Evolutionary conservation across 441 rosid genomes (phyloP).

Genomic region (Pelargonium citronellum): DNA sequence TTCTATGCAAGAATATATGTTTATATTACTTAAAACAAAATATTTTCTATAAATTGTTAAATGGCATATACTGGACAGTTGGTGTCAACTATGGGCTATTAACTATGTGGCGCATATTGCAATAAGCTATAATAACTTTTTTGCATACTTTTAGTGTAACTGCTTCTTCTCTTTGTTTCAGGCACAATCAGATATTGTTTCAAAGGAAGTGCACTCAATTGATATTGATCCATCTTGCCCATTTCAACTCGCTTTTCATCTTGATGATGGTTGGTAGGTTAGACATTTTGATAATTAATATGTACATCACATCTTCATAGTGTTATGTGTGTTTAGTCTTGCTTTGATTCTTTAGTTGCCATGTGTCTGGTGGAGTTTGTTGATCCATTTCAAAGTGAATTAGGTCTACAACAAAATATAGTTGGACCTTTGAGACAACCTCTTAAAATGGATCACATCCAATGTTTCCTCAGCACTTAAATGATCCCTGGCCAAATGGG

Average conservation of each 20-base stretch:
- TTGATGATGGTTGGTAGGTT: constrained; percentile 88
- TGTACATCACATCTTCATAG: constrained; percentile 5
- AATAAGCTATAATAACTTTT: background rate
- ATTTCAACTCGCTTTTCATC: constrained; percentile 83
- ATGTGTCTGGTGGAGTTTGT: background rate
- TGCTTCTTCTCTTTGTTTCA: constrained; percentile 25
- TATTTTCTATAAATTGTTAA: background rate
- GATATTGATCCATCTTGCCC: constrained; percentile 75
- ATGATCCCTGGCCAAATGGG: background rate
- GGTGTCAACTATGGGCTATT: background rate
- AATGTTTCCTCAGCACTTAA: background rate
- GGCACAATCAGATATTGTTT: constrained; percentile 79
- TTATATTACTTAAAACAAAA: background rate
- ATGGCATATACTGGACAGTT: background rate
- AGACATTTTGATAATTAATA: constrained; percentile 9
- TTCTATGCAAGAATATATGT: background rate
- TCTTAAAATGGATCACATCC: background rate
- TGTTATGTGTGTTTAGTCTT: constrained; percentile 2
- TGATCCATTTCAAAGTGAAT: background rate
- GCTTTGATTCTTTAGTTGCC: background rate
- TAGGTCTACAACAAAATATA: background rate
- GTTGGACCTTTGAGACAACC: background rate
- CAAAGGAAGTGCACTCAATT: constrained; percentile 78
- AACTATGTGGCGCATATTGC: constrained; percentile 1
- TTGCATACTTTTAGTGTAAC: constrained; percentile 3